Percentiles rank a stretch among this genome's conserved stretches.
phyloP scores from a whole-genome alignment of 73 alveolate species.

The Paramecium octaurelia region DNA sequence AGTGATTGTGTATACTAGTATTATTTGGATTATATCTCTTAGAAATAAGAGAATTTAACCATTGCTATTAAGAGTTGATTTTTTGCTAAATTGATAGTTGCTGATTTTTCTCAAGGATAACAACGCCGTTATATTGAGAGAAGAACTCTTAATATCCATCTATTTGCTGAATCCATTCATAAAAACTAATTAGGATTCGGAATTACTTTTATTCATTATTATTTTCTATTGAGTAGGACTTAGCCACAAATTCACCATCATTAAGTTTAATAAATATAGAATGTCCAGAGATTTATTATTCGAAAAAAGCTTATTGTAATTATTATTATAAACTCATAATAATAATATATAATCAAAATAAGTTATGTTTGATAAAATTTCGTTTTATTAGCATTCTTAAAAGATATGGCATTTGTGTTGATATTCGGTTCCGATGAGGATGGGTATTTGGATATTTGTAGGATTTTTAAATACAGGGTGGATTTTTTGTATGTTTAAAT shows the following conservation, averaged over 20 bases:
- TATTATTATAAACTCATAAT: neutral
- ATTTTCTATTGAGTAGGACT: neutral
- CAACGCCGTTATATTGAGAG: neutral
- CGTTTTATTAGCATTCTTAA: neutral
- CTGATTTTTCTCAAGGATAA: neutral
- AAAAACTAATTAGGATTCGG: neutral
- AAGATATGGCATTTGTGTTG: neutral
- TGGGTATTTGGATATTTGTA: neutral
- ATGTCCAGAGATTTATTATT: conserved; percentile 26
- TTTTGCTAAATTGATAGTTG: neutral
- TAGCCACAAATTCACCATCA: neutral
- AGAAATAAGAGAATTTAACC: neutral
- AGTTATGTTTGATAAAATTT: neutral
- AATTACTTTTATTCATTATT: conserved; percentile 2
- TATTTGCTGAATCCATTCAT: conserved; percentile 11
- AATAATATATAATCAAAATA: neutral
- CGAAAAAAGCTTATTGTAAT: neutral
- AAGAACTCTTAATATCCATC: neutral
- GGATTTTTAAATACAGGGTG: neutral
- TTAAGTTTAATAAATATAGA: conserved; percentile 25
- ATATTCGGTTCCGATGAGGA: neutral
- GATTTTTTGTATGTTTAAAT: neutral
- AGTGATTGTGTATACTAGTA: neutral
- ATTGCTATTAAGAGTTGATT: neutral
- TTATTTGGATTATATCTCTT: neutral